Evolutionary conservation across 768 basidiomycete species (phyloP), one percentile per base, ranked within the genome.

Genomic region (Roridomyces roridus): DNA sequence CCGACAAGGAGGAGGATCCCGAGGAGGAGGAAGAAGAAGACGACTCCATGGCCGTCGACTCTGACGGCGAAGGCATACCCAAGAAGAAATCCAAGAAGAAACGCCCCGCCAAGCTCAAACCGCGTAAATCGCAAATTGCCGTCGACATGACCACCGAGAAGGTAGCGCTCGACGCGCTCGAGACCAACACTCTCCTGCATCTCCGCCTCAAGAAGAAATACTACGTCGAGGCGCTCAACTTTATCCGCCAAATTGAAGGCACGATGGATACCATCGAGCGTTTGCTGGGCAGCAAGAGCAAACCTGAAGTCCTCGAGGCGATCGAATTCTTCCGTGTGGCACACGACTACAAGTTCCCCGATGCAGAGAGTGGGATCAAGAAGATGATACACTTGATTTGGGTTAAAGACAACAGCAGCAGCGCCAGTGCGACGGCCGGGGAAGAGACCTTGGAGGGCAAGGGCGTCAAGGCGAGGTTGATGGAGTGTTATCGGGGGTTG

Each of bases 361-460:
- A 83, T 34, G 89, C 96, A 2, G 86, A 91, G 72, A 73, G 75
- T 14, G 97, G 97, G 0, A 88, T 99, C 67, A 94, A 91, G 77
- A 93, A 88, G 67, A 98, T 98, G 96, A 70, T 99, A 14, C 97
- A 98, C 70, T 79, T 99, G 23, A 92, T 99, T 64, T 98, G 97
- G 97, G 84, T 85, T 24, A 98, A 98, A 69, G 96, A 99, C 67
- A 94, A 94, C 67, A 89, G 76, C 46, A 80, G 84, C 21, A 94
- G 94, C 67, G 89, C 76, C 46, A 80, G 84, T 20, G 85, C 90
- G n/a, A 85, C 85, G n/a, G n/a, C n/a, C n/a, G 71, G 78, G 4
- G 82, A 83, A 63, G 83, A 83, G 45, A 81, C 80, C 2, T 77
- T 80, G 49, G 93, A 96, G 69, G 72, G 94, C 42, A 96, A 95